These are phyloP conservation scores for Solanum pinnatisectum DNA, from an alignment of 257 asterid species.

Conservation along the genomic window DNA sequence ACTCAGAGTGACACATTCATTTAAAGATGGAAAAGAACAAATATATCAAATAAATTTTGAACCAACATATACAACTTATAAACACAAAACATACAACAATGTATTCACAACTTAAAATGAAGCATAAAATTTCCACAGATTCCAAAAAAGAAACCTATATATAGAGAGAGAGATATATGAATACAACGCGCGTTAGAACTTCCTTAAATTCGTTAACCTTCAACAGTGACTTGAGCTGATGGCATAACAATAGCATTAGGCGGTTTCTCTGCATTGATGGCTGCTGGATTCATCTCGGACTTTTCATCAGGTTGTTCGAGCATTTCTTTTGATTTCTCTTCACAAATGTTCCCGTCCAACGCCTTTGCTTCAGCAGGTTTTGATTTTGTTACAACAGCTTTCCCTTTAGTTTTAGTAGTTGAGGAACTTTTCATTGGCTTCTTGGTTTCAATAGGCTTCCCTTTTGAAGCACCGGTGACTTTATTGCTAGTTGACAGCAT, in stretches of 20 bases:
- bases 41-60: not conserved
- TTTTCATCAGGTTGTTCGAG: slow-evolving; percentile 4
- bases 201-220: slow-evolving; percentile 21
- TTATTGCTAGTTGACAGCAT: slow-evolving; percentile 16
- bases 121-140: not conserved
- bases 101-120: slow-evolving; percentile 7
- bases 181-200: not conserved
- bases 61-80: not conserved
- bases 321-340: slow-evolving; percentile 10
- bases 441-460: slow-evolving; percentile 2
- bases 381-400: slow-evolving; percentile 12
- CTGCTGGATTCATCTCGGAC: slow-evolving; percentile 1
- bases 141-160: not conserved
- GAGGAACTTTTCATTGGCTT: slow-evolving; percentile 26
- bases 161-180: not conserved
- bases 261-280: slow-evolving; percentile 5
- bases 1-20: not conserved
- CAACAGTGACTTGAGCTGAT: slow-evolving; percentile 29
- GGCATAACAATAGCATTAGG: slow-evolving; percentile 10
- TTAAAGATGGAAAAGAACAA: not conserved
- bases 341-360: slow-evolving; percentile 1
- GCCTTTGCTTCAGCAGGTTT: slow-evolving; percentile 19
- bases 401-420: slow-evolving; percentile 16
- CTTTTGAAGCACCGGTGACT: slow-evolving; percentile 5
- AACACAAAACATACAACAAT: not conserved